Conservation (phyloP, 2,329 filamentous ascomycete species). For the Venturia nashicola region DNA sequence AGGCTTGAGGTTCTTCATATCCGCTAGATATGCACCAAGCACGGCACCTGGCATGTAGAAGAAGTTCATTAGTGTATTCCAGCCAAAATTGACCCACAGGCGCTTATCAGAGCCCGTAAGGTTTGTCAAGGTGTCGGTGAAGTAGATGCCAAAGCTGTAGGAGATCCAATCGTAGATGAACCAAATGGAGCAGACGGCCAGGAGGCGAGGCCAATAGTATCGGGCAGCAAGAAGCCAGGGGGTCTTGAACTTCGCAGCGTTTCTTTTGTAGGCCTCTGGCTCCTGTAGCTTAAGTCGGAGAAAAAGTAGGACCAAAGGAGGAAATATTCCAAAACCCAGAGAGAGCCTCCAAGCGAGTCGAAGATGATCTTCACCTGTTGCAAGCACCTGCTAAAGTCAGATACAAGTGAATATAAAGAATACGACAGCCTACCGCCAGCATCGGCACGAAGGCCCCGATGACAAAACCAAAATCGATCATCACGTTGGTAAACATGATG, state of each 20-base stretch:
- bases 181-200: conserved; percentile 63
- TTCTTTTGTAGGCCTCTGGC: conserved; percentile 61
- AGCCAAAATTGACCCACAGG: conserved; percentile 70
- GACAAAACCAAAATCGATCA: conserved; percentile 78
- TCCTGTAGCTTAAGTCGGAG: conserved; percentile 64
- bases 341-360: conserved; percentile 71
- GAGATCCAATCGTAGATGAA: conserved; percentile 56
- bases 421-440: conserved; percentile 35
- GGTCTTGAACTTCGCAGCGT: conserved; percentile 49
- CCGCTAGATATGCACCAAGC: conserved; percentile 62
- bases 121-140: conserved; percentile 52
- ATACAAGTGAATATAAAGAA: not conserved
- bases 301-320: conserved; percentile 59
- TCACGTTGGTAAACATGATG: conserved; percentile 69
- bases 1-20: conserved; percentile 59
- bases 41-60: conserved; percentile 81
- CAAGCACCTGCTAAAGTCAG: conserved; percentile 31
- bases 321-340: conserved; percentile 67
- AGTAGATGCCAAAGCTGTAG: conserved; percentile 81
- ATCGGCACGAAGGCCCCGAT: conserved; percentile 67
- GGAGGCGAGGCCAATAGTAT: conserved; percentile 63
- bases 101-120: conserved; percentile 45
- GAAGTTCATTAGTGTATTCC: conserved; percentile 77
- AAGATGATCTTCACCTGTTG: conserved; percentile 45
- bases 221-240: conserved; percentile 39